Evolutionary conservation across 441 rosid genomes (phyloP), one percentile per base, ranked within the genome.

Genomic region (Macaranga tanarius): DNA sequence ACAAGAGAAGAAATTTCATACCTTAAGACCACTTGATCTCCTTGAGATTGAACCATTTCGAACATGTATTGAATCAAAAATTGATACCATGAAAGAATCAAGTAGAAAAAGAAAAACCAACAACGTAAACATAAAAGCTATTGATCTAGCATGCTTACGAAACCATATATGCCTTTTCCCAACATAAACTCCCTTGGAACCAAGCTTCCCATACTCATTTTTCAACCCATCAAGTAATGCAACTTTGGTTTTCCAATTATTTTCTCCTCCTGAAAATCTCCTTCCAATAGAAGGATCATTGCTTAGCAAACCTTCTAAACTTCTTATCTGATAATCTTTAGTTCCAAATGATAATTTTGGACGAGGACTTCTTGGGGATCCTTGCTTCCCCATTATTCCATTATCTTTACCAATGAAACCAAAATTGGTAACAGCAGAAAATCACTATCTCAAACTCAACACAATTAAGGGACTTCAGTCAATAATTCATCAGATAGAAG

Each of bases 61-160:
- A 31, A 79, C 70, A 75, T 75, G 69, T 55, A 84, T 74, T 2
- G 89, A 87, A 81, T 76, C 79, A 85, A 83, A 90, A 70, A 93
- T 55, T 13, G 94, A 84, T 48, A 90, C 85, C 88, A 86, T 70
- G 63, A 90, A 70, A 62, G 92, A 81, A 82, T 91, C 98, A 65
- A 90, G 84, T 73, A 86, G 69, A 79, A 90, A 77, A 65, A 90
- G 75, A 67, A 86, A 85, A 67, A 80, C 79, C 73, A 85, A 71
- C 73, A 88, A 76, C 10, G 79, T 76, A 57, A 93, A 74, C 86
- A 86, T 77, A 48, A 77, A 71, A 75, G 81, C 82, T 71, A 93
- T 57, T 0, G 86, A 83, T 69, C 79, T 73, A 70, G 81, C 79
- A 81, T 90, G 84, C 73, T 66, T 82, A 55, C 77, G 86, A 73